Evolutionary conservation across 805 yeast genomes (phyloP), one percentile per base, ranked within the genome.

Genomic region (Priceomyces carsonii): DNA sequence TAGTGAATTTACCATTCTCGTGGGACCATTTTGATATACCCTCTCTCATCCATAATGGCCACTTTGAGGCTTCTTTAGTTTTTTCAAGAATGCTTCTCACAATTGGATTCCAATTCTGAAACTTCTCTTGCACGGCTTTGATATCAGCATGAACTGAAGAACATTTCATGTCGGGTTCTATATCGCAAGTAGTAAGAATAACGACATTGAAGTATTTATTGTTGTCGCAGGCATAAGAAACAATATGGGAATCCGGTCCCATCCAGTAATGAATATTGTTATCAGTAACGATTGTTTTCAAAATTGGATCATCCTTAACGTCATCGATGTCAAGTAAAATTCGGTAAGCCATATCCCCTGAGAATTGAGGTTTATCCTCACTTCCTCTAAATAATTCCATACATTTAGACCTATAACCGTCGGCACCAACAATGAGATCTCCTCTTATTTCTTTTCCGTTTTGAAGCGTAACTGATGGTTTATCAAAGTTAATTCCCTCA

Each of bases 391-490:
- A 45, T 31, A 47, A 45, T 16, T 47, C 51, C 13, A 48, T 39
- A 15, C 34, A 39, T 20, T 26, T 40, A 12, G 58, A 47, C 29
- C 62, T 34, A 20, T 57, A 55, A 16, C 63, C 63, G 33, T 58
- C 63, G 12, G 62, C 60, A 20, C 58, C 61, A 29, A 58, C 44
- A 13, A 58, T 39, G 38, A 58, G 47, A 33, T 58, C 64, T 24
- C 39, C 58, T 5, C 33, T 25, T 3, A 39, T 38, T n/a, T 29
- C 38, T 5, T 13, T 35, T 1, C 62, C 63, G 32, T 52, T 54
- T 27, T 51, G 57, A 30, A 57, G 52, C n/a, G 22, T 26, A 13
- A 55, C 43, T 38, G 42, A 28, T 37, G 60, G 44, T 36, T 44
- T 29, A 36, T 59, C 33, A 35, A 42, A 38, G 44, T 55, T 42